phyloP scores from a whole-genome alignment of 176 grass and related monocot species.

The Tuctoria greenei region DNA sequence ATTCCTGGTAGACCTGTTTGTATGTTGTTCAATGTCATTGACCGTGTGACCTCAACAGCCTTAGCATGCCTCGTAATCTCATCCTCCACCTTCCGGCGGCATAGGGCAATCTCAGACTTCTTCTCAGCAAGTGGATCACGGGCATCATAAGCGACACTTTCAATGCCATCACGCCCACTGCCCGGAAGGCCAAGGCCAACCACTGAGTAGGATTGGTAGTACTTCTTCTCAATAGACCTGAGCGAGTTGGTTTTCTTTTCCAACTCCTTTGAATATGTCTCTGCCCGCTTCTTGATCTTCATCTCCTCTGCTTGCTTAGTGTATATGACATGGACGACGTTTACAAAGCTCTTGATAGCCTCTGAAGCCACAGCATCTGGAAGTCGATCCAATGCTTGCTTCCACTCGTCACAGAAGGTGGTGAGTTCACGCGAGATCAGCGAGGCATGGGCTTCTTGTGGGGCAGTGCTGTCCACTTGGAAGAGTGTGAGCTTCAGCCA shows the following conservation, averaged over 20 bases:
- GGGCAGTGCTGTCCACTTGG: constrained; percentile 59
- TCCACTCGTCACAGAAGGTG: constrained; percentile 95
- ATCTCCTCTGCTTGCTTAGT: constrained; percentile 91
- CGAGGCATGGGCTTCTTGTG: constrained; percentile 60
- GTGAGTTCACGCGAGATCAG: constrained; percentile 72
- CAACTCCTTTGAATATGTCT: constrained; percentile 76
- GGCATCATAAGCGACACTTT: constrained; percentile 64
- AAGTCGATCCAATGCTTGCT: constrained; percentile 91
- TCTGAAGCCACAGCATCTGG: constrained; percentile 91
- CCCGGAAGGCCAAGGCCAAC: constrained; percentile 77
- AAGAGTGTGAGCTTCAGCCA: constrained; percentile 92
- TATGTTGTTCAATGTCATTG: constrained; percentile 96
- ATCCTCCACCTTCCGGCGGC: constrained; percentile 82
- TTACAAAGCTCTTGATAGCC: constrained; percentile 92
- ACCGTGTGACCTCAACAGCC: constrained; percentile 79
- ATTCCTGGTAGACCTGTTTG: constrained; percentile 95
- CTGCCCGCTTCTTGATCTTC: constrained; percentile 82
- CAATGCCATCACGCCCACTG: constrained; percentile 53
- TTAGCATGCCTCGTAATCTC: constrained; percentile 83
- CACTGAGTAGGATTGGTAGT: constrained; percentile 94
- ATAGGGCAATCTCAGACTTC: constrained; percentile 72
- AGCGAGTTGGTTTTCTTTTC: constrained; percentile 86
- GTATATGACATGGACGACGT: constrained; percentile 90
- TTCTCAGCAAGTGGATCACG: constrained; percentile 93
- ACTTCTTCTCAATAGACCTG: constrained; percentile 87